These are phyloP conservation scores for Diaporthe eres DNA, from an alignment of 2,329 filamentous ascomycete genomes.

Conservation along the genomic window DNA sequence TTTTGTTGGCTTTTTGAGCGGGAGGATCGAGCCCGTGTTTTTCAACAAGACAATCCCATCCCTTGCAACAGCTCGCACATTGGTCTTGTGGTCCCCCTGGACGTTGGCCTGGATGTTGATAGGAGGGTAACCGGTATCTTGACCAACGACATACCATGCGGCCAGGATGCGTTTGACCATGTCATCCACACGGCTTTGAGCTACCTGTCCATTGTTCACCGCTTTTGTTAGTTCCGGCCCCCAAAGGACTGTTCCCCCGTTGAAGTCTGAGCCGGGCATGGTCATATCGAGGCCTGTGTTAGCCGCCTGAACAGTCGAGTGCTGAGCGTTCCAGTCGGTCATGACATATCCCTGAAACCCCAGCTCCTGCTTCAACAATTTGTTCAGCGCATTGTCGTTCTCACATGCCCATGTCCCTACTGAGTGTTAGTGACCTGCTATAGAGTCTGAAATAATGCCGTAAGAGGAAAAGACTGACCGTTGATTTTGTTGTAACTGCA, in stretches of 20 bases:
- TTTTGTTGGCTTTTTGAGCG: constrained; percentile 66
- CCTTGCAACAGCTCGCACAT: constrained; percentile 69
- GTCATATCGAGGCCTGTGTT: constrained; percentile 84
- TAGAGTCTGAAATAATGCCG: not conserved
- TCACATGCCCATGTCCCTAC: constrained; percentile 74
- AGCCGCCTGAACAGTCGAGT: constrained; percentile 76
- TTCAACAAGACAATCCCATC: constrained; percentile 77
- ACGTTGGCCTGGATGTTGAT: constrained; percentile 69
- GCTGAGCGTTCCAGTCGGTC: constrained; percentile 82
- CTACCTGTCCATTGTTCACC: constrained; percentile 70
- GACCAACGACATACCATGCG: constrained; percentile 71
- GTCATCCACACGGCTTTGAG: constrained; percentile 74
- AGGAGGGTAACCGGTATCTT: constrained; percentile 64
- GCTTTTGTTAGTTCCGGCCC: constrained; percentile 66
- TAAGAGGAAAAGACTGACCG: constrained; percentile 52
- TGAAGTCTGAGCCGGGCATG: constrained; percentile 79
- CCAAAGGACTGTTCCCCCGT: constrained; percentile 68
- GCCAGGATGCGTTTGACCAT: constrained; percentile 76
- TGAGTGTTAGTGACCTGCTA: not conserved
- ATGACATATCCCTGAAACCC: constrained; percentile 77
- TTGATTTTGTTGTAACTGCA: constrained; percentile 82
- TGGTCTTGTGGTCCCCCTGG: constrained; percentile 72
- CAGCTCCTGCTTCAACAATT: constrained; percentile 77
- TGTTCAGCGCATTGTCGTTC: constrained; percentile 72
- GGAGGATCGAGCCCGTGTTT: constrained; percentile 70